Base-by-base conservation (phyloP, 768 basidiomycete genomes). In the Termitomyces sp. region DNA sequence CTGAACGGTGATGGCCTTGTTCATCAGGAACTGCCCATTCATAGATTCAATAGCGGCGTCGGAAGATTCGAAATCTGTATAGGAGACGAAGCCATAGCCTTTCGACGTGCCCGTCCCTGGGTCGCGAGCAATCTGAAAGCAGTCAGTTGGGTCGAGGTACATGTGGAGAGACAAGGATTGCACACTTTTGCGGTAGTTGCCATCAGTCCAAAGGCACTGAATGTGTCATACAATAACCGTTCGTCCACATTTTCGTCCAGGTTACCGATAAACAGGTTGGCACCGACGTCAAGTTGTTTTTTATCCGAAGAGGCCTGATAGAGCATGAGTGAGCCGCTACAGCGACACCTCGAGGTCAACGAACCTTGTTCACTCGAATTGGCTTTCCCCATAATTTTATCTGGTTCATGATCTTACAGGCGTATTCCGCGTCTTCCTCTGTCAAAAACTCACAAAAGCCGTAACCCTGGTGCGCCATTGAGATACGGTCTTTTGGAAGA, bases 321-420 rank as follows among this genome's bases (percentile, higher is more conserved):
- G 48, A 36, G n/a, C 50, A 45, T 15, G 20, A n/a, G 18, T 45
- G 31, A 42, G 45, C 49, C 46, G 33, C 42, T 35, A 44, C 41
- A 35, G 44, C 12, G 25, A 46, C 27, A 27, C 23, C 11, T 35
- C 50, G 23, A 20, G 11, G 25, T 62, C 42, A 47, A 75, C 86
- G 66, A 60, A 91, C 94, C 88, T 98, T 99, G 81, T 98, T 98
- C 60, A 99, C 96, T 61, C 97, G 82, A 56, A 99, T 97, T 31
- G 97, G 97, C 68, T 98, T 98, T 23, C 97, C 97, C 84, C 91
- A 99, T 50, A 99, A 72, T 73, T 99, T 99, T 69, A 99, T 98
- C 79, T 98, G 96, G 70, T 99, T 99, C 96, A 98, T 98, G 64
- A 98, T 98, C 80, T 98, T 97, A 82, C 96, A 98, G 54, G 94